phyloP scores from a whole-genome alignment of 495 filamentous ascomycete genomes.

The Xylaria longipes region DNA sequence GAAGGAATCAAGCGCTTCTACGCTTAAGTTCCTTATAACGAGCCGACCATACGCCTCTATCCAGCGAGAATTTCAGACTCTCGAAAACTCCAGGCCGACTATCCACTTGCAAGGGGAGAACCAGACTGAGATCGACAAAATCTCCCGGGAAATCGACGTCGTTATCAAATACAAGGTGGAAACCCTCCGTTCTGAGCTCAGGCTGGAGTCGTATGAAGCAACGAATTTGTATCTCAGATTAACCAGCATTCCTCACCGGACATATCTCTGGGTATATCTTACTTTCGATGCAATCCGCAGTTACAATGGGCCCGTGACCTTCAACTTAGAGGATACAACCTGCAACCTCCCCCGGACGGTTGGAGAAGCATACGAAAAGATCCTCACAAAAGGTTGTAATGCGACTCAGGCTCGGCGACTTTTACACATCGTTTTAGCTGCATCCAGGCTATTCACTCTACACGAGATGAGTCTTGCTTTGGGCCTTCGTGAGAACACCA shows the following conservation, averaged over 20 bases:
- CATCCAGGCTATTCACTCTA: neutral
- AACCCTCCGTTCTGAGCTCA: constrained; percentile 28
- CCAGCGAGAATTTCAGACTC: constrained; percentile 37
- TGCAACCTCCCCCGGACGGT: neutral
- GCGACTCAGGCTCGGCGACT: neutral
- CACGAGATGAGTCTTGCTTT: neutral
- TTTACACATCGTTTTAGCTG: neutral
- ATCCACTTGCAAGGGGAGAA: constrained; percentile 48
- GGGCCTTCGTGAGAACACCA: neutral
- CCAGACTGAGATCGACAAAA: constrained; percentile 41
- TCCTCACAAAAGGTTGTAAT: neutral
- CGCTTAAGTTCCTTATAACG: constrained; percentile 55
- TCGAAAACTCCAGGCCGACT: constrained; percentile 31
- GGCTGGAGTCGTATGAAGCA: neutral
- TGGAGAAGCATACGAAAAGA: neutral
- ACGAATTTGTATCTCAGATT: neutral
- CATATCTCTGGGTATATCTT: neutral
- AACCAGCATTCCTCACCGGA: neutral
- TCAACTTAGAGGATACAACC: neutral
- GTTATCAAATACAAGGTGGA: constrained; percentile 43
- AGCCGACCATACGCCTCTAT: constrained; percentile 55
- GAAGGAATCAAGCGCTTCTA: constrained; percentile 5
- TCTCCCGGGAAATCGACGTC: constrained; percentile 51
- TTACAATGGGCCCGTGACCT: neutral
- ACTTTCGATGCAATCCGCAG: neutral